Conservation (phyloP, 2,329 filamentous ascomycete genomes). For the Xylariomycetidae sp. region DNA sequence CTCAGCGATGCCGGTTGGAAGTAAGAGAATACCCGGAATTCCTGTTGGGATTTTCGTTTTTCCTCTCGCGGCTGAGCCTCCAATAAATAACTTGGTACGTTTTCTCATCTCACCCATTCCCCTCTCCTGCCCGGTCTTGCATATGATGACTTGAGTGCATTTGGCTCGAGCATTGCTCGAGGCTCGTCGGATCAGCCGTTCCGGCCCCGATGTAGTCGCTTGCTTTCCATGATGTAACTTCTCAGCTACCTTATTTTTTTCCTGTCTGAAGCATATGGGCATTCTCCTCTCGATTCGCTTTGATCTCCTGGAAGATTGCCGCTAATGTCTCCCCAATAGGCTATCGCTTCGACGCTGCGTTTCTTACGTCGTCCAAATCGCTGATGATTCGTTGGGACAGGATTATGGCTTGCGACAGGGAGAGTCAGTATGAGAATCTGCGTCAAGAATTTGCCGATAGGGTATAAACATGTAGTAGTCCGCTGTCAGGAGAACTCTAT, state of each 20-base stretch:
- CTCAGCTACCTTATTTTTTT: conserved; percentile 90
- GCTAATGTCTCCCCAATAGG: no score
- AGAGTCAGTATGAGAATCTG: conserved; percentile 80
- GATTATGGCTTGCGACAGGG: conserved; percentile 89
- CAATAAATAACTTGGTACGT: conserved; percentile 32
- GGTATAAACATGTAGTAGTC: conserved; percentile 53
- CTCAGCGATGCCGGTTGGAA: conserved; percentile 94
- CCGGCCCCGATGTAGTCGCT: conserved; percentile 59
- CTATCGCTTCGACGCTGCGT: no score
- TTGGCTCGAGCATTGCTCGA: conserved; percentile 97
- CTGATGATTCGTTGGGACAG: conserved; percentile 43
- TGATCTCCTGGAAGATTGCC: no score
- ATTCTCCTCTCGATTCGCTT: conserved; percentile 5
- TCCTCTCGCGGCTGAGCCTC: conserved; percentile 12
- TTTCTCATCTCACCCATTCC: conserved; percentile 2
- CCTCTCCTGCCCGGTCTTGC: conserved; percentile 27
- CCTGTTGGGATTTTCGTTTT: not conserved
- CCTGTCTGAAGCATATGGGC: conserved; percentile 69
- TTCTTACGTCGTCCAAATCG: no score
- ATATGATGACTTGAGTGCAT: conserved; percentile 99
- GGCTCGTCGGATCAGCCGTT: conserved; percentile 63
- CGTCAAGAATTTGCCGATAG: conserved; percentile 76
- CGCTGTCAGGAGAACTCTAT: conserved; percentile 28
- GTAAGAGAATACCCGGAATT: conserved; percentile 51
- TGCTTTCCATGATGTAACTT: conserved; percentile 95